Evolutionary conservation across 1,284 basidiomycete genomes (phyloP).

Genomic region (Microbotryum intermedium): DNA sequence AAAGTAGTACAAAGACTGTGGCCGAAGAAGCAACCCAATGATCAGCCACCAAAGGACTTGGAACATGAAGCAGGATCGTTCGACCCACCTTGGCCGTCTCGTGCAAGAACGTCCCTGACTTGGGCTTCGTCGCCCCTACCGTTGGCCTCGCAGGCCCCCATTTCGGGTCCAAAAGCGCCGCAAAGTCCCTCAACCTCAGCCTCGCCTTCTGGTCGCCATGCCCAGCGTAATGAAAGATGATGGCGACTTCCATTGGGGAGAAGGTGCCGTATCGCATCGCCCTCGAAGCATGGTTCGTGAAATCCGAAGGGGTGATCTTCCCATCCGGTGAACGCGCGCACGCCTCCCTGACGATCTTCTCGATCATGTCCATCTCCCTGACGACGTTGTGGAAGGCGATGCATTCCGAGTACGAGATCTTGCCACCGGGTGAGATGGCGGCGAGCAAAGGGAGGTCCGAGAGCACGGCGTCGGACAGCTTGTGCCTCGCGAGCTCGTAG

Average conservation of each 20-base stretch:
- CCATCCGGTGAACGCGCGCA: constrained; percentile 84
- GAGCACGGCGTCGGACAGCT: constrained; percentile 81
- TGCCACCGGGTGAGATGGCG: constrained; percentile 72
- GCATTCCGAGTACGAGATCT: constrained; percentile 89
- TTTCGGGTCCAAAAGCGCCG: constrained; percentile 73
- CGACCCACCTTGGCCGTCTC: constrained; percentile 23
- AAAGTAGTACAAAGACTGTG: constrained; percentile 65
- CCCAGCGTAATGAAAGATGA: constrained; percentile 90
- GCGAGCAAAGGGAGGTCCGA: constrained; percentile 81
- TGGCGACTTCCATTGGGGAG: constrained; percentile 89
- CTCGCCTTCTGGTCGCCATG: constrained; percentile 58
- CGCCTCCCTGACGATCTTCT: constrained; percentile 67
- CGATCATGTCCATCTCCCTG: constrained; percentile 88
- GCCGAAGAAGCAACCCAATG: constrained; percentile 24
- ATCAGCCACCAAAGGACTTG: neutral
- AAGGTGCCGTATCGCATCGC: constrained; percentile 78
- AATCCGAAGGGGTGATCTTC: constrained; percentile 57
- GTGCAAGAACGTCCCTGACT: constrained; percentile 12
- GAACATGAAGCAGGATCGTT: neutral
- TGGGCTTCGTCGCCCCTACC: neutral
- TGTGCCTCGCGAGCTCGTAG: constrained; percentile 89
- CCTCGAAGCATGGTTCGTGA: constrained; percentile 43
- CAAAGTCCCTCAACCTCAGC: constrained; percentile 76
- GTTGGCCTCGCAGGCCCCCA: constrained; percentile 53
- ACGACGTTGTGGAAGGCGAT: constrained; percentile 82